Conservation (phyloP, 2,329 filamentous ascomycete species). For the Stagonosporopsis chrysanthemi region DNA sequence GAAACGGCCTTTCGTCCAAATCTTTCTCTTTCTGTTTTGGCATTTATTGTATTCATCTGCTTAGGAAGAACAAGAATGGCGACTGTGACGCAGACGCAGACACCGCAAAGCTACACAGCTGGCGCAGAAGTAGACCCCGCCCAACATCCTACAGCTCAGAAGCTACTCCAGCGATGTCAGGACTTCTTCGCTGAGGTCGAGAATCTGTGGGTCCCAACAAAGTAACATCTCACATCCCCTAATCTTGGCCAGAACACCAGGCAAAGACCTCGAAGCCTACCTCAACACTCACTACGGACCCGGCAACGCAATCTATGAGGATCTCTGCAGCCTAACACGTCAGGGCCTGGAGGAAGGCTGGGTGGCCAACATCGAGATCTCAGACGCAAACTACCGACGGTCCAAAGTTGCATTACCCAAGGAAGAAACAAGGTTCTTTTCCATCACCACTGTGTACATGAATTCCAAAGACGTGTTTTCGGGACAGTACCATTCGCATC, state of each 20-base stretch:
- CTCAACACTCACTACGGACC: conserved; percentile 48
- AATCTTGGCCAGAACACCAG: conserved; percentile 41
- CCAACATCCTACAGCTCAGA: conserved; percentile 30
- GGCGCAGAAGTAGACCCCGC: conserved; percentile 27
- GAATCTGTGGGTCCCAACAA: conserved; percentile 29
- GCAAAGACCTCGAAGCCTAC: conserved; percentile 44
- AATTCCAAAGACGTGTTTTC: conserved; percentile 58
- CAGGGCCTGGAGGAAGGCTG: conserved; percentile 49
- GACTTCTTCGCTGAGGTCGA: conserved; percentile 42
- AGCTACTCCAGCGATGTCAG: conserved; percentile 33
- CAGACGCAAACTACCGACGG: conserved; percentile 40
- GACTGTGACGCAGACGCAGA: not conserved
- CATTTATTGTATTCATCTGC: not conserved
- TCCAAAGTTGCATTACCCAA: conserved; percentile 57
- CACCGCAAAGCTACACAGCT: conserved; percentile 10
- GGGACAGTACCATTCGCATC: conserved; percentile 63
- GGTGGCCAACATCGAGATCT: conserved; percentile 46
- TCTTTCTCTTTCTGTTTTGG: not conserved
- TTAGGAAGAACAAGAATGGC: not conserved
- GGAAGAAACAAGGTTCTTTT: conserved; percentile 59
- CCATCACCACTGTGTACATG: conserved; percentile 67
- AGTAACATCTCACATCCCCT: not conserved
- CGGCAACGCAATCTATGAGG: conserved; percentile 47
- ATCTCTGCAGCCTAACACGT: conserved; percentile 45
- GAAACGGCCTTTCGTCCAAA: not conserved